Evolutionary conservation across 805 yeast genomes (phyloP).

Genomic region (Schizosaccharomyces lindneri): DNA sequence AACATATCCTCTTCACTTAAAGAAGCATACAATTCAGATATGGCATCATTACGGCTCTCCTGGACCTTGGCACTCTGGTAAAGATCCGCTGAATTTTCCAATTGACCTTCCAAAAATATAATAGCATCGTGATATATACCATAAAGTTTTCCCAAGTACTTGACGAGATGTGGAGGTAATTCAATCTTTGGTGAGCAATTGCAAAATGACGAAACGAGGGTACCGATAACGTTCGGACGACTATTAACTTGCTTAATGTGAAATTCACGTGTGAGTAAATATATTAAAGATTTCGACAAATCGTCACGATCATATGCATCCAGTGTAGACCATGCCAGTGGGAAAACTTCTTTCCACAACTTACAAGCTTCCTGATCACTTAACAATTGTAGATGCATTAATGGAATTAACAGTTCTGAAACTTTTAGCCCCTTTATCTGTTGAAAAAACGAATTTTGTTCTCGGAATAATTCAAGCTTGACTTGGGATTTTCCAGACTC

Average conservation of each 20-base stretch:
- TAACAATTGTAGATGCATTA: neutral
- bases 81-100: constrained; percentile 22
- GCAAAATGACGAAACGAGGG: constrained; percentile 51
- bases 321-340: constrained; percentile 48
- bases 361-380: neutral
- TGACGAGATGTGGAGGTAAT: constrained; percentile 81
- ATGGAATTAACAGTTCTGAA: neutral
- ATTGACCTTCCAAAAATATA: constrained; percentile 49
- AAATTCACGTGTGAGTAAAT: constrained; percentile 66
- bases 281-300: constrained; percentile 56
- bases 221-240: constrained; percentile 67
- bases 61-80: constrained; percentile 32
- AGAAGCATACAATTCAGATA: constrained; percentile 67
- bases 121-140: constrained; percentile 82
- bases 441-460: neutral
- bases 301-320: constrained; percentile 63
- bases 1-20: constrained; percentile 90
- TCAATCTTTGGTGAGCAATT: constrained; percentile 38
- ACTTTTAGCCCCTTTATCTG: neutral
- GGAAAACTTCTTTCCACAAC: constrained; percentile 69
- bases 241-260: constrained; percentile 69
- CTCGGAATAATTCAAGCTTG: neutral
- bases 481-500: neutral
- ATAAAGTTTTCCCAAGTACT: constrained; percentile 65
- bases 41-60: constrained; percentile 73